Base-by-base conservation (phyloP, 495 filamentous ascomycete species). In the Hypoxylon cercidicola region DNA sequence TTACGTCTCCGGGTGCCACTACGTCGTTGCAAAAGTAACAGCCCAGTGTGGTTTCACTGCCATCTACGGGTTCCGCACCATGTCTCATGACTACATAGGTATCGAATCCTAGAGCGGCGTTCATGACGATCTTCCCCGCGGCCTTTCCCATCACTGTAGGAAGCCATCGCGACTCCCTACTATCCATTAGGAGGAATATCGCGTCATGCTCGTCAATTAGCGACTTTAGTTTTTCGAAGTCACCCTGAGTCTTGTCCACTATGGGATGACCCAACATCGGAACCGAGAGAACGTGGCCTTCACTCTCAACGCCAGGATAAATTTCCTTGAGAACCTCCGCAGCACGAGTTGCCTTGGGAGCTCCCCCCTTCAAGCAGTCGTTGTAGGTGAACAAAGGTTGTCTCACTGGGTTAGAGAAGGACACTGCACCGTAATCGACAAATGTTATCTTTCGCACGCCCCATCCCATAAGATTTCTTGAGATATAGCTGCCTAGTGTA, bases 11-110 rank as follows among this genome's bases (percentile, higher is more conserved):
- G 23, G 95, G 95, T 41, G 93, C 91, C 28, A 99, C 95, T 41
- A 99, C 94, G 74, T 99, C 95, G 71, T 96, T 97, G 79, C 95
- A 99, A 74, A 97, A 99, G 72, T 99, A 99, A 70, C 95, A 99
- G 10, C 95, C 95, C 21, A 97, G 82, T 58, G 92, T 89, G 20
- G 86, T 80, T 43, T 80, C 70, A 34, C 74, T 78, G 20, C 80
- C 87, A 16, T 83, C 81, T 20, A 71, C 70, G 13, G 76, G 77
- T 20, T 78, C 70, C 12, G 90, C 76, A 7, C 95, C 95, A 76
- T 99, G 95, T 65, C 95, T 85, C 95, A 99, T 97, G 32, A 96
- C 93, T 15, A 99, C 93, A 73, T 91, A 99, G 0, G 91, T 92
- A 78, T 99, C 95, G 72, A 99, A 99, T 0, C 95, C 95, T 44